These are phyloP conservation scores for Hondaea fermentalgiana DNA, from an alignment of 108 stramenopile species.

Conservation along the genomic window DNA sequence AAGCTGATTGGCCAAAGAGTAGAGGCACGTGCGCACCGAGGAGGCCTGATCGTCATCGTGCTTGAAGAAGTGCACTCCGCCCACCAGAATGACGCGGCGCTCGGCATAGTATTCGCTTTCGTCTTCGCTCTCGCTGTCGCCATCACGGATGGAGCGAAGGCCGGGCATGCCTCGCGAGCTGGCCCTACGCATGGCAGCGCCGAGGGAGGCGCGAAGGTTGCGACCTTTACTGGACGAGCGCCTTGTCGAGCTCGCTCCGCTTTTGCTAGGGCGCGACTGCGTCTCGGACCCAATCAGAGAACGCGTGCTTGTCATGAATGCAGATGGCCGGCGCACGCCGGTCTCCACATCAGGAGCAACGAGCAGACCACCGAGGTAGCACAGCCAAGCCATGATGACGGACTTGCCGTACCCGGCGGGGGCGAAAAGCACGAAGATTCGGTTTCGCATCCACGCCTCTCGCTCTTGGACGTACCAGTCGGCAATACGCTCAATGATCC, in stretches of 20 bases:
- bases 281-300: too few species aligned
- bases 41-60: neutral
- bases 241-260: too few species aligned
- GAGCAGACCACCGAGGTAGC: neutral
- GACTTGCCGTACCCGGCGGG: neutral
- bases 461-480: neutral
- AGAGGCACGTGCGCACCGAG: neutral
- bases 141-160: neutral
- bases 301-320: too few species aligned
- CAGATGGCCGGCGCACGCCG: neutral
- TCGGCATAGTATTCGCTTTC: too few species aligned
- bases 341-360: neutral
- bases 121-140: too few species aligned
- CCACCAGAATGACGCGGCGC: neutral
- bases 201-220: too few species aligned
- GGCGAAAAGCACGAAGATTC: neutral
- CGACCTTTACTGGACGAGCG: too few species aligned
- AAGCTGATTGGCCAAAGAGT: neutral
- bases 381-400: neutral
- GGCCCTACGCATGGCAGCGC: too few species aligned
- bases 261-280: too few species aligned
- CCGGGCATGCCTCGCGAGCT: too few species aligned
- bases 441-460: neutral
- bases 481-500: neutral
- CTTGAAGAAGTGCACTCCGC: neutral